Evolutionary conservation across 1,284 basidiomycete genomes (phyloP).

Genomic region (Irpex sp.): DNA sequence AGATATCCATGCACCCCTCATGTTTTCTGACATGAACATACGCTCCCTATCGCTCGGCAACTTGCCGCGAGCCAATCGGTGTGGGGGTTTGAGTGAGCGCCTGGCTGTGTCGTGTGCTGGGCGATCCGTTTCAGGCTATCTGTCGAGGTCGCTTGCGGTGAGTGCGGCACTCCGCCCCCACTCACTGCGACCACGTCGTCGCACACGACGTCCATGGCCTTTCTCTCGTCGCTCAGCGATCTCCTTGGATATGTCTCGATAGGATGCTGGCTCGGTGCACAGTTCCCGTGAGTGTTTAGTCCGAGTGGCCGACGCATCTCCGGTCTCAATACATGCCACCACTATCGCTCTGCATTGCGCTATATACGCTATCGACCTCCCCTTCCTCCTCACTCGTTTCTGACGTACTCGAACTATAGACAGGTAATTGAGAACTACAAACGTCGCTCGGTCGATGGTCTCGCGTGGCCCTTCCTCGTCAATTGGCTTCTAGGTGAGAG

Average conservation of each 20-base stretch:
- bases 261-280: conserved; percentile 86
- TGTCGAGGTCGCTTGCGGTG: too few relatives aligned
- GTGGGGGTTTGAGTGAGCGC: not conserved
- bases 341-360: conserved; percentile 11
- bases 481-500: conserved; percentile 85
- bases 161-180: not conserved
- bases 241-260: conserved; percentile 77
- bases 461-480: conserved; percentile 84
- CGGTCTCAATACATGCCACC: conserved; percentile 1
- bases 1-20: too few relatives aligned
- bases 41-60: not conserved
- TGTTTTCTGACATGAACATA: not conserved
- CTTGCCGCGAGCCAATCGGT: not conserved
- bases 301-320: conserved; percentile 14
- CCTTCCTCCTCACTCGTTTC: not conserved
- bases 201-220: conserved; percentile 11
- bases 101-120: not conserved
- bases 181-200: conserved; percentile 8
- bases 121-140: not conserved
- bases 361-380: conserved; percentile 3
- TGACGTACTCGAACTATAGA: conserved; percentile 29
- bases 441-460: conserved; percentile 76
- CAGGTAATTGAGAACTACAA: conserved; percentile 82
- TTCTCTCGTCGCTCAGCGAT: conserved; percentile 29
- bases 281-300: conserved; percentile 74